These are phyloP conservation scores for Avena sativa DNA, from an alignment of 176 grass and related monocot genomes.

Conservation along the genomic window DNA sequence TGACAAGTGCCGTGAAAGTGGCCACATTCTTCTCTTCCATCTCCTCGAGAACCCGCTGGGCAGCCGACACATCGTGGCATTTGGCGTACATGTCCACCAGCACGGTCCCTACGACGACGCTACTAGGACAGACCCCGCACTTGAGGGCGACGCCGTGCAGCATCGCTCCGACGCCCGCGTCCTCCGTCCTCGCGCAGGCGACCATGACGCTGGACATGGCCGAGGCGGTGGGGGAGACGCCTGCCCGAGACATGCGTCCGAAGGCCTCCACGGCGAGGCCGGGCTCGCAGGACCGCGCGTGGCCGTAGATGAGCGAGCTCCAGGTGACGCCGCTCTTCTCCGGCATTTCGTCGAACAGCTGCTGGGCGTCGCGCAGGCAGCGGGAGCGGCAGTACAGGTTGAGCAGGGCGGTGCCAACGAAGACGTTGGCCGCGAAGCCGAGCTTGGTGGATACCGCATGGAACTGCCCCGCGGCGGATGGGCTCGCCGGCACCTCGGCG, in stretches of 20 bases:
- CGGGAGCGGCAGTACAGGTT: not conserved
- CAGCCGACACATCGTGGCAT: not conserved
- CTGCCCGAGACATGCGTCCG: not conserved
- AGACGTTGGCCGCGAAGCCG: slow-evolving; percentile 20
- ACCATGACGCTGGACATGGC: slow-evolving; percentile 14
- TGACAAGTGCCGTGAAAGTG: slow-evolving; percentile 30
- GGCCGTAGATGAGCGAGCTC: slow-evolving; percentile 30
- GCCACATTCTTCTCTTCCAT: slow-evolving; percentile 35
- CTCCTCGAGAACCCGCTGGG: not conserved
- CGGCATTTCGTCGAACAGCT: slow-evolving; percentile 56
- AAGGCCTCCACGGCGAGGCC: not conserved
- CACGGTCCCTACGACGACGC: not conserved
- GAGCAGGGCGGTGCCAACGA: slow-evolving; percentile 28
- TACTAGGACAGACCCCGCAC: not conserved
- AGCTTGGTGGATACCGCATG: slow-evolving; percentile 21
- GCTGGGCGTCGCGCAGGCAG: not conserved
- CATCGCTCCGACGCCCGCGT: not conserved
- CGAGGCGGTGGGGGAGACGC: slow-evolving; percentile 4
- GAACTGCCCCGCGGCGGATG: slow-evolving; percentile 20
- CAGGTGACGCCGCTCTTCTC: slow-evolving; percentile 36
- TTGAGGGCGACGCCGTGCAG: slow-evolving; percentile 17
- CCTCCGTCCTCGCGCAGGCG: slow-evolving; percentile 10
- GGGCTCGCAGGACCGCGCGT: not conserved
- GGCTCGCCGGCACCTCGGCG: not conserved
- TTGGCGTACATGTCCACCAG: slow-evolving; percentile 40